Evolutionary conservation across 768 basidiomycete genomes (phyloP).

Genomic region (Macrolepiota albuminosa): DNA sequence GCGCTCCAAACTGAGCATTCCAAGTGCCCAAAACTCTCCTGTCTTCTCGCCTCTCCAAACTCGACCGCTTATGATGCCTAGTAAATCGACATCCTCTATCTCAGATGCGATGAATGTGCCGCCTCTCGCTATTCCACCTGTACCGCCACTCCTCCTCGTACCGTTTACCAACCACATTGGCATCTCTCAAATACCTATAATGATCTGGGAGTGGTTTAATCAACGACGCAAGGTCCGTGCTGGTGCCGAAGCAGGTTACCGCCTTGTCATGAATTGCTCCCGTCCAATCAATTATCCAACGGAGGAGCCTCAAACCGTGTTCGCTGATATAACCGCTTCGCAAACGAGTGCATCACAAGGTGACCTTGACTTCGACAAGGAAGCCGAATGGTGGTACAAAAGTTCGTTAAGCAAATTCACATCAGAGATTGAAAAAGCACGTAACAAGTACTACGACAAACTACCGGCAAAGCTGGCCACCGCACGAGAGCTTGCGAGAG

Average conservation of each 20-base stretch:
- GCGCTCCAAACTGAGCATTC: conserved; percentile 19
- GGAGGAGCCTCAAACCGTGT: conserved; percentile 14
- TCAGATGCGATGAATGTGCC: conserved; percentile 36
- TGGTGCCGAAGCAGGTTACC: conserved; percentile 81
- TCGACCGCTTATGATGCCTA: conserved; percentile 13
- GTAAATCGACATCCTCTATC: conserved; percentile 14
- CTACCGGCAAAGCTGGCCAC: conserved; percentile 62
- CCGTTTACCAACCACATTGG: conserved; percentile 75
- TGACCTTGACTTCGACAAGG: conserved; percentile 75
- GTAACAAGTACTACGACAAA: conserved; percentile 71
- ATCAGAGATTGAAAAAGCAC: conserved; percentile 59
- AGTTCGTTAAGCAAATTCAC: conserved; percentile 50
- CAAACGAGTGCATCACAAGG: conserved; percentile 21
- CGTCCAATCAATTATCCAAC: conserved; percentile 52
- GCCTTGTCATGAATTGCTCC: conserved; percentile 56
- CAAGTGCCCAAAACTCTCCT: conserved; percentile 22
- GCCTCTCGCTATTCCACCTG: conserved; percentile 56
- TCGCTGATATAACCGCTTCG: conserved; percentile 20
- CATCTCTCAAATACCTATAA: conserved; percentile 76
- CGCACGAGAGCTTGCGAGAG: conserved; percentile 71
- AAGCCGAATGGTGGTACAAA: conserved; percentile 66
- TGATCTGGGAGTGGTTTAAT: conserved; percentile 93
- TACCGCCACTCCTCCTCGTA: conserved; percentile 78
- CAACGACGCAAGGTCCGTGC: conserved; percentile 72
- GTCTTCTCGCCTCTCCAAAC: conserved; percentile 24